Percentiles rank a stretch among this genome's conserved stretches.
Evolutionary conservation across 2,329 filamentous ascomycete genomes (phyloP).

Genomic region (Elsinoe arachidis): DNA sequence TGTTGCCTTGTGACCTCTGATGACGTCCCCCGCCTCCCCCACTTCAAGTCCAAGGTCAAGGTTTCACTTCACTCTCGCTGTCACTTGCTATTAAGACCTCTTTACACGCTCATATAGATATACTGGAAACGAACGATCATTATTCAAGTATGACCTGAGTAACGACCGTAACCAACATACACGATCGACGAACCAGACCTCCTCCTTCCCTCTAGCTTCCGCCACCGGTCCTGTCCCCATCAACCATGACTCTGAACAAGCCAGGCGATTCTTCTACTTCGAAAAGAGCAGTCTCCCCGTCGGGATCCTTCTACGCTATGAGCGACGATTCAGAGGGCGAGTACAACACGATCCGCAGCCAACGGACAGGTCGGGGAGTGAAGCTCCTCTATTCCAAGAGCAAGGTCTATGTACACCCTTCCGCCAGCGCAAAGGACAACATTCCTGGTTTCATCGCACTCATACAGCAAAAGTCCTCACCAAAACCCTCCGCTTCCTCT

Average conservation of each 20-base stretch:
- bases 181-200: background rate
- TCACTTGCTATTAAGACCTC: too few relatives aligned
- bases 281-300: constrained; percentile 55
- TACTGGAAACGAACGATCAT: too few relatives aligned
- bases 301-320: constrained; percentile 86
- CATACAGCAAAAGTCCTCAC: constrained; percentile 71
- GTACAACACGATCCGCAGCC: constrained; percentile 86
- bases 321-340: constrained; percentile 94
- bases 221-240: background rate
- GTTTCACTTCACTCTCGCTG: too few relatives aligned
- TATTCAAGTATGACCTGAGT: too few relatives aligned
- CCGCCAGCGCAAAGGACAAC: constrained; percentile 88
- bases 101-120: too few relatives aligned
- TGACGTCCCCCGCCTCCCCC: constrained; percentile 1
- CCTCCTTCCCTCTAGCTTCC: background rate
- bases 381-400: constrained; percentile 94
- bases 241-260: constrained; percentile 2
- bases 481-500: constrained; percentile 48
- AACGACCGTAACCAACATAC: too few relatives aligned
- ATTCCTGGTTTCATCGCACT: constrained; percentile 89
- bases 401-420: constrained; percentile 97
- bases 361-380: constrained; percentile 68
- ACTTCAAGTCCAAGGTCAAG: background rate
- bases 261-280: background rate
- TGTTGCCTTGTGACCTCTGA: background rate